phyloP scores from a whole-genome alignment of 305 asterid species.

The Fraxinus platypoda region DNA sequence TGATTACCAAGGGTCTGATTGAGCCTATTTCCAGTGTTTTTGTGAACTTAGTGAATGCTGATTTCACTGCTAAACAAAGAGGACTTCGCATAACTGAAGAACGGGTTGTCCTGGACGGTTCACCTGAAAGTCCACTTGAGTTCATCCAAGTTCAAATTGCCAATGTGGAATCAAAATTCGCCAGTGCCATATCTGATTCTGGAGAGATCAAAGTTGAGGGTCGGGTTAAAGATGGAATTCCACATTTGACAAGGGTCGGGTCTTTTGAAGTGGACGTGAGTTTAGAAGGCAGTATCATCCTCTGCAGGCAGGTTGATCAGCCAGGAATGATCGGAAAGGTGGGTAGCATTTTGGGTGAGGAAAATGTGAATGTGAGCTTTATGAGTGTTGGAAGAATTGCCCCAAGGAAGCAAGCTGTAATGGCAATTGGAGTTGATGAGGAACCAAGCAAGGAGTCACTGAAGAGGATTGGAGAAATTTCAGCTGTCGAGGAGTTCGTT shows the following conservation, averaged over 20 bases:
- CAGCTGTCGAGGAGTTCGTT: conserved; percentile 84
- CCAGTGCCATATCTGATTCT: conserved; percentile 73
- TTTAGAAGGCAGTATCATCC: conserved; percentile 84
- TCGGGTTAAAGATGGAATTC: conserved; percentile 76
- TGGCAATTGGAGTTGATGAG: conserved; percentile 98
- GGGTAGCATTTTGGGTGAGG: conserved; percentile 79
- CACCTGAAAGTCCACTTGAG: conserved; percentile 84
- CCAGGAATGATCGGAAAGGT: conserved; percentile 95
- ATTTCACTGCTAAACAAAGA: conserved; percentile 88
- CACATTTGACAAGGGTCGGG: conserved; percentile 81
- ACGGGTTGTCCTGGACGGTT: conserved; percentile 60
- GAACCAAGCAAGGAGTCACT: conserved; percentile 69
- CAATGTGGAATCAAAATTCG: conserved; percentile 77
- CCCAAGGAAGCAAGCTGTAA: conserved; percentile 81
- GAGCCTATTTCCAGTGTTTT: conserved; percentile 83
- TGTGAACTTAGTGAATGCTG: conserved; percentile 85
- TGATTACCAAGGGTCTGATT: conserved; percentile 89
- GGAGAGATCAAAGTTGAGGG: conserved; percentile 88
- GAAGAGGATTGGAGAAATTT: conserved; percentile 82
- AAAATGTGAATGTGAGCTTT: conserved; percentile 83
- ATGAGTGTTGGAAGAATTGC: conserved; percentile 93
- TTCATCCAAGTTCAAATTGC: conserved; percentile 74
- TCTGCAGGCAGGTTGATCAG: conserved; percentile 95
- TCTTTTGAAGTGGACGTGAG: conserved; percentile 92
- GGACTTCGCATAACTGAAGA: conserved; percentile 79